These are phyloP conservation scores for Schwanniomyces sp. DNA, from an alignment of 805 yeast genomes.

Conservation along the genomic window DNA sequence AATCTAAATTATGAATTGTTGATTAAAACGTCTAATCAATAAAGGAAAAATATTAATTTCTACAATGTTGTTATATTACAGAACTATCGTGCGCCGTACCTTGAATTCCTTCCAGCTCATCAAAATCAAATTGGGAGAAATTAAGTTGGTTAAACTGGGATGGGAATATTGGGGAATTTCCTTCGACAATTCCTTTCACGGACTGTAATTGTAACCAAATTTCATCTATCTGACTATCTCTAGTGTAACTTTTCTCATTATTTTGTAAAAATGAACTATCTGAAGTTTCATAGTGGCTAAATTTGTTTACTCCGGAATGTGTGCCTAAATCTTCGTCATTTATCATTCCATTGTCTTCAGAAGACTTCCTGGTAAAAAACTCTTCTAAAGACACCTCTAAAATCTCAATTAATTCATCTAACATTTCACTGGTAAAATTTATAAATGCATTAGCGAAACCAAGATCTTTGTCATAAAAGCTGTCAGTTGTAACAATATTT, in stretches of 20 bases:
- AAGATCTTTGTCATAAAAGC: conserved; percentile 17
- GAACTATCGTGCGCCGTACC: no score
- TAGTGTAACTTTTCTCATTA: conserved; percentile 5
- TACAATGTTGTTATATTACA: no score
- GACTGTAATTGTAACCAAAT: conserved; percentile 16
- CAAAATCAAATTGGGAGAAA: no score
- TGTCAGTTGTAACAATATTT: conserved; percentile 29
- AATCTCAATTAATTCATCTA: conserved; percentile 20
- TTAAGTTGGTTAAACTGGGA: no score
- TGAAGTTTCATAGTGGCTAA: neutral
- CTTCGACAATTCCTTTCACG: conserved; percentile 1
- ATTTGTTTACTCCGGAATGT: neutral
- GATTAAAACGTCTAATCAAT: no score
- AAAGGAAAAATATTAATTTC: no score
- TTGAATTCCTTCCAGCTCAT: no score
- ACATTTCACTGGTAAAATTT: conserved; percentile 7
- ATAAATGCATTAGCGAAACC: conserved; percentile 7
- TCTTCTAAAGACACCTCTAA: conserved; percentile 17
- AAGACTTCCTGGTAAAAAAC: conserved; percentile 1
- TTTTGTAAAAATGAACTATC: neutral
- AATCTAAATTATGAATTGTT: no score
- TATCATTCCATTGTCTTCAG: no score
- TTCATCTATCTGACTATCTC: conserved; percentile 13
- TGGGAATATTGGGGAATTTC: no score
- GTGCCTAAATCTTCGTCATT: no score